Conservation (phyloP, 495 filamentous ascomycete genomes). For the Penicillium argentinense region DNA sequence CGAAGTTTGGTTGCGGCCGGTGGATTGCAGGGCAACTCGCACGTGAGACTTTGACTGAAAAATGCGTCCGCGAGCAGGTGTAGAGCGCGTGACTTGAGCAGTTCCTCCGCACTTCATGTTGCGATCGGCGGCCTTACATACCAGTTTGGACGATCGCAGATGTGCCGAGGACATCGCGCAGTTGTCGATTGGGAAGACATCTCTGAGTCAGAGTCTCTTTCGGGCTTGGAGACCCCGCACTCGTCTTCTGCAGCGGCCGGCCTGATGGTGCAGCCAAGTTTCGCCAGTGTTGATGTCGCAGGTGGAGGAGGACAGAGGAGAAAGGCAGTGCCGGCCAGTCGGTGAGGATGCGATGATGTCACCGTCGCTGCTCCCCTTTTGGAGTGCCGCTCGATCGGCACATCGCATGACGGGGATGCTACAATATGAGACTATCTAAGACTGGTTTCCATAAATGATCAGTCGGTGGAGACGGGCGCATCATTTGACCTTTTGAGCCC, state of each 20-base stretch:
- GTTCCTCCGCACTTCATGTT: slow-evolving; percentile 3
- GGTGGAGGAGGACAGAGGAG: no score
- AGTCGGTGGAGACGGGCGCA: no score
- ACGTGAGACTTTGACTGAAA: not conserved
- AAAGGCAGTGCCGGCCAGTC: no score
- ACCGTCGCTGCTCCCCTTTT: no score
- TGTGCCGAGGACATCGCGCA: not conserved
- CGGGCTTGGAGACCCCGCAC: slow-evolving; percentile 1
- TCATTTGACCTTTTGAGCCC: no score
- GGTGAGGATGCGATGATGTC: no score
- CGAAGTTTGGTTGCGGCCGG: not conserved
- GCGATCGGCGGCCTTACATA: slow-evolving; percentile 3
- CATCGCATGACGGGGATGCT: no score
- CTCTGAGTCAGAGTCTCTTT: not conserved
- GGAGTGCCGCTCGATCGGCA: no score
- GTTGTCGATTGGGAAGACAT: not conserved
- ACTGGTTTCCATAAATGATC: no score
- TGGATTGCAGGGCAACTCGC: not conserved
- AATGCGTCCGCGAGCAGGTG: not conserved
- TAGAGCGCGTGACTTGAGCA: not conserved
- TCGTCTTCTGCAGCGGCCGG: slow-evolving; percentile 3
- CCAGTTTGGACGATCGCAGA: not conserved
- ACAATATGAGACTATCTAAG: no score
- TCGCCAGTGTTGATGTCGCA: no score
- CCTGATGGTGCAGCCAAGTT: no score